phyloP scores from a whole-genome alignment of 2,329 filamentous ascomycete genomes.

The Monilinia fructigena region DNA sequence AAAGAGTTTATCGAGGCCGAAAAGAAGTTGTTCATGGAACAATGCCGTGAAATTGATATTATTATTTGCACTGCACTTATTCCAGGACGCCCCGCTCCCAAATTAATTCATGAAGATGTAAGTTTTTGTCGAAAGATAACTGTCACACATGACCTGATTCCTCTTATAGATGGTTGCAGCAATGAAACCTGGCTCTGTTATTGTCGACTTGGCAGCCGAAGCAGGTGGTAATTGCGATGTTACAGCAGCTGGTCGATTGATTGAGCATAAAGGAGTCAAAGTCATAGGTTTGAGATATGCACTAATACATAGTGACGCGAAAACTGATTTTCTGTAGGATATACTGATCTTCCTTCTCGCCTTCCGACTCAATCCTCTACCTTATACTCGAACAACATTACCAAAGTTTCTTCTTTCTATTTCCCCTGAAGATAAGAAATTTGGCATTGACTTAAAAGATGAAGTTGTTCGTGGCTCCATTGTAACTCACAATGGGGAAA shows the following conservation, averaged over 20 bases:
- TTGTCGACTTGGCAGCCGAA: constrained; percentile 86
- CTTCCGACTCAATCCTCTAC: constrained; percentile 87
- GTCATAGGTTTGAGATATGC: constrained; percentile 64
- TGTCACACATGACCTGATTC: background rate
- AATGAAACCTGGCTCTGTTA: constrained; percentile 87
- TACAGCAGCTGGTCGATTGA: constrained; percentile 70
- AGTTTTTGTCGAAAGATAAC: constrained; percentile 45
- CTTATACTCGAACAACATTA: constrained; percentile 91
- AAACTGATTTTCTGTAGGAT: constrained; percentile 49
- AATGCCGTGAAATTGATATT: constrained; percentile 85
- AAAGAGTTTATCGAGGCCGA: constrained; percentile 91
- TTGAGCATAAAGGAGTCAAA: constrained; percentile 73
- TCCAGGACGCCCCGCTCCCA: constrained; percentile 78
- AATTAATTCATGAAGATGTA: constrained; percentile 72
- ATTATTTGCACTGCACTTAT: constrained; percentile 92
- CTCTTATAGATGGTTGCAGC: constrained; percentile 46
- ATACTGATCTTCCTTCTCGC: constrained; percentile 83
- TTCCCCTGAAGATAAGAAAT: constrained; percentile 72
- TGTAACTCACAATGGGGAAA: constrained; percentile 73
- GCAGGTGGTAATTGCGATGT: constrained; percentile 85
- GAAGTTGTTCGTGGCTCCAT: constrained; percentile 85
- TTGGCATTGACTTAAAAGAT: constrained; percentile 76
- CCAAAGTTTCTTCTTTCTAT: constrained; percentile 86
- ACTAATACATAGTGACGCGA: background rate
- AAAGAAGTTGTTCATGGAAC: constrained; percentile 88